A percentile compares a stretch with the other conserved stretches of the same genome.
These are phyloP conservation scores for Neurospora cerealis DNA, from an alignment of 495 filamentous ascomycete species.

Conservation along the genomic window DNA sequence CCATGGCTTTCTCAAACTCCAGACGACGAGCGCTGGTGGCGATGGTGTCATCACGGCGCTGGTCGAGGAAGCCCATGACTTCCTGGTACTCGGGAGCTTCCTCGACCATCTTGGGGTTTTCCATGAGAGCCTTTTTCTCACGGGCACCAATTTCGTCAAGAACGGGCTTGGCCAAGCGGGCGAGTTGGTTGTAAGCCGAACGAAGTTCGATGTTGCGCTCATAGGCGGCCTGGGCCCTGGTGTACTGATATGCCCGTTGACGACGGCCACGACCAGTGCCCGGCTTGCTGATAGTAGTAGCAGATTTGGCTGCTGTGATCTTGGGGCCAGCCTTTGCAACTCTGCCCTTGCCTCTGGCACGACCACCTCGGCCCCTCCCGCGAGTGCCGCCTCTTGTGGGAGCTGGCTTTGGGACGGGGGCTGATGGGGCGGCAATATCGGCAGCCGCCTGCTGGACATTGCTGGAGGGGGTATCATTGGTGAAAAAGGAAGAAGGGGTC, in stretches of 20 bases:
- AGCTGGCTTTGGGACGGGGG: background rate
- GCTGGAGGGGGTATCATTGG: background rate
- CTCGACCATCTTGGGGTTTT: constrained; percentile 22
- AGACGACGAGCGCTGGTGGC: constrained; percentile 8
- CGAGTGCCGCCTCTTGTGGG: constrained; percentile 6
- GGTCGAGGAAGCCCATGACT: constrained; percentile 21
- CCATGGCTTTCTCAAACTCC: constrained; percentile 9
- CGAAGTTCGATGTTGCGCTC: constrained; percentile 35
- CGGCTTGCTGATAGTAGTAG: background rate
- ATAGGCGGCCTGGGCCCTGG: constrained; percentile 32
- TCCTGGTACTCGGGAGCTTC: constrained; percentile 20
- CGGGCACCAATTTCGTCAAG: constrained; percentile 34
- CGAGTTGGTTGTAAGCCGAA: constrained; percentile 27
- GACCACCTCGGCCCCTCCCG: constrained; percentile 19
- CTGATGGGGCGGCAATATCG: background rate
- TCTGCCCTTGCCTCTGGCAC: constrained; percentile 16
- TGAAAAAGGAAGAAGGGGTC: background rate
- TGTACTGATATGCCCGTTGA: constrained; percentile 31
- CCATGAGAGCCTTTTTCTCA: constrained; percentile 23
- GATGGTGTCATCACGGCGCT: constrained; percentile 17
- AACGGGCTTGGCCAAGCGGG: constrained; percentile 28
- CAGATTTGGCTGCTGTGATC: constrained; percentile 10
- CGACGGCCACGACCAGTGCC: constrained; percentile 30
- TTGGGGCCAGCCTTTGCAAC: constrained; percentile 21
- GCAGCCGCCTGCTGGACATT: background rate